phyloP scores from a whole-genome alignment of 169 alveolate genomes.

The Plasmodium gallinaceum region DNA sequence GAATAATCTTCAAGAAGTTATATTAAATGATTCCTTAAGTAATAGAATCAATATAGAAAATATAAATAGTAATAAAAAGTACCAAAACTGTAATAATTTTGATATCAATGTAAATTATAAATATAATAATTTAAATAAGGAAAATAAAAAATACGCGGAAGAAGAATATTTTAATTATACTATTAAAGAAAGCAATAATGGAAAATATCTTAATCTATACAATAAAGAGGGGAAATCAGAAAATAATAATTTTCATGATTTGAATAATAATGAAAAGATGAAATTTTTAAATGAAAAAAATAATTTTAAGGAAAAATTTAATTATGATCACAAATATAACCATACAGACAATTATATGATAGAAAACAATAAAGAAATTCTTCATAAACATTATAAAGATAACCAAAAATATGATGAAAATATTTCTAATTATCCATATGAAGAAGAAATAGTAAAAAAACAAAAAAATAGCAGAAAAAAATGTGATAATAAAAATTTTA shows the following conservation, averaged over 20 bases:
- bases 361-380: not conserved
- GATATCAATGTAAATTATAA: not conserved
- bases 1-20: not conserved
- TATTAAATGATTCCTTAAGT: not conserved
- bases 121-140: not conserved
- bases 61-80: not conserved
- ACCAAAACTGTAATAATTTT: not conserved
- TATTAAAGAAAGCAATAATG: too few species aligned
- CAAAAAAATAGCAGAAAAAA: not conserved
- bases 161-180: too few species aligned
- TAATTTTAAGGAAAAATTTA: not conserved
- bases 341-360: not conserved
- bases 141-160: too few species aligned
- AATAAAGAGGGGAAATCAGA: too few species aligned
- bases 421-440: not conserved
- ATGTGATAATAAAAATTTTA: too few species aligned
- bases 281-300: too few species aligned
- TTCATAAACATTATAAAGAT: not conserved
- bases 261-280: too few species aligned
- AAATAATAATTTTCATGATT: too few species aligned
- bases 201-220: too few species aligned
- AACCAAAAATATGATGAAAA: not conserved
- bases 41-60: not conserved
- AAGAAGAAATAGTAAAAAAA: not conserved
- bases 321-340: not conserved